Base-by-base conservation (phyloP, 2,329 filamentous ascomycete genomes). In the Claviceps citrina region DNA sequence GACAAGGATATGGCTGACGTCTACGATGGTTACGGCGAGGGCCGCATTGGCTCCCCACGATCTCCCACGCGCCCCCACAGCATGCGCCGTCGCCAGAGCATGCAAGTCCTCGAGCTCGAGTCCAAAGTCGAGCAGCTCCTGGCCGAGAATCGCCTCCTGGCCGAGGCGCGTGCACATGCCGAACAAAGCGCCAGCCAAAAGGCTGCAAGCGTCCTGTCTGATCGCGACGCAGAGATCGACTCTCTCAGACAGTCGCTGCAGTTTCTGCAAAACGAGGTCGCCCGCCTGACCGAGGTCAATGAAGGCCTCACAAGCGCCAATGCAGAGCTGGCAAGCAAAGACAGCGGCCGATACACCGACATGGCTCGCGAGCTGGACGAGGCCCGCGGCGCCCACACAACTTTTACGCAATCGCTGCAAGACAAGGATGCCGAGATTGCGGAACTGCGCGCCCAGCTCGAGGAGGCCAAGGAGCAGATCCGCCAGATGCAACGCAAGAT, bases 31-130 rank as follows among this genome's bases (percentile, higher is more conserved):
- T 87, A 78, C 68, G 89, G 89, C 64, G 85, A 93, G 65, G 84
- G 83, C 62, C 84, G 74, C 56, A 73, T 82, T 57, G 79, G 79
- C 57, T 93, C 86, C 58, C 86, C 89, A 55, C 78, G 82, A 54
- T 96, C 91, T 54, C 91, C 91, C 41, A 93, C 85, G 51, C 79
- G 89, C 62, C 87, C 91, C 52, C 85, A 87, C 56, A 95, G 86
- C 68, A 83, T 98, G 74, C 87, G 89, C 52, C 87, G 89, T 57
- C 84, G 89, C 56, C 91, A 94, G 63, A 96, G 89, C 70, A 89
- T 96, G 79, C 89, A 96, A 64, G 78, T 89, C 40, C 78, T 96
- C 45, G 89, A 98, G 53, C 78, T 98, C 55, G 86, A 96, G 66
- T 70, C 75, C 44, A 77, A 74, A 53, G 73, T 98, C 51, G 85